These are phyloP conservation scores for Fusarium sp. DNA, from an alignment of 2,329 filamentous ascomycete genomes.

Conservation along the genomic window DNA sequence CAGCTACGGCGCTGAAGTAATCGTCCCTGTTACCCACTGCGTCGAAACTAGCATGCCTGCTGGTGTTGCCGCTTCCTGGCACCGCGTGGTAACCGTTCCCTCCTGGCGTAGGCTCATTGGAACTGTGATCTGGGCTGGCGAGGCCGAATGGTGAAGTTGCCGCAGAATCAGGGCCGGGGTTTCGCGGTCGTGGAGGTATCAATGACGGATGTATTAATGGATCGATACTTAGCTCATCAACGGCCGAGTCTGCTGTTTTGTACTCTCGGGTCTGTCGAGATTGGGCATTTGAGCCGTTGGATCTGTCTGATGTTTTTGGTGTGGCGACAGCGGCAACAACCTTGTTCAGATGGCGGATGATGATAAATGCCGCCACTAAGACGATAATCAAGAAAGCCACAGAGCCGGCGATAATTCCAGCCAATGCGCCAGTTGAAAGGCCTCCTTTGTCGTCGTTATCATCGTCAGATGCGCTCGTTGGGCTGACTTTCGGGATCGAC, in stretches of 20 bases:
- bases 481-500: slow-evolving; percentile 53
- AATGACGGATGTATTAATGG: slow-evolving; percentile 54
- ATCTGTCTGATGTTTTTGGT: slow-evolving; percentile 45
- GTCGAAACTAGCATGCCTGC: slow-evolving; percentile 45
- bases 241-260: slow-evolving; percentile 53
- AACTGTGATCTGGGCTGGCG: slow-evolving; percentile 42
- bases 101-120: slow-evolving; percentile 40
- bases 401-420: slow-evolving; percentile 63
- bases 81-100: slow-evolving; percentile 38
- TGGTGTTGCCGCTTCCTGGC: slow-evolving; percentile 35
- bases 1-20: slow-evolving; percentile 42
- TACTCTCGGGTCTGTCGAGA: slow-evolving; percentile 50
- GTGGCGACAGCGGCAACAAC: slow-evolving; percentile 53
- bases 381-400: slow-evolving; percentile 59
- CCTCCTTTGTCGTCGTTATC: slow-evolving; percentile 42
- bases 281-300: slow-evolving; percentile 43
- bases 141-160: slow-evolving; percentile 29
- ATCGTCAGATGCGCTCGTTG: slow-evolving; percentile 34
- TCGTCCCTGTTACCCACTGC: slow-evolving; percentile 35
- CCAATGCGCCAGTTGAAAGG: slow-evolving; percentile 55
- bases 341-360: slow-evolving; percentile 60
- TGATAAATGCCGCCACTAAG: slow-evolving; percentile 56
- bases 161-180: slow-evolving; percentile 35
- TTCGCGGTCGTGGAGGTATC: slow-evolving; percentile 42
- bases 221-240: slow-evolving; percentile 54